Percentiles rank a stretch among this genome's conserved stretches.
phyloP scores from a whole-genome alignment of 2,329 filamentous ascomycete species.

The Lachnellula occidentalis region DNA sequence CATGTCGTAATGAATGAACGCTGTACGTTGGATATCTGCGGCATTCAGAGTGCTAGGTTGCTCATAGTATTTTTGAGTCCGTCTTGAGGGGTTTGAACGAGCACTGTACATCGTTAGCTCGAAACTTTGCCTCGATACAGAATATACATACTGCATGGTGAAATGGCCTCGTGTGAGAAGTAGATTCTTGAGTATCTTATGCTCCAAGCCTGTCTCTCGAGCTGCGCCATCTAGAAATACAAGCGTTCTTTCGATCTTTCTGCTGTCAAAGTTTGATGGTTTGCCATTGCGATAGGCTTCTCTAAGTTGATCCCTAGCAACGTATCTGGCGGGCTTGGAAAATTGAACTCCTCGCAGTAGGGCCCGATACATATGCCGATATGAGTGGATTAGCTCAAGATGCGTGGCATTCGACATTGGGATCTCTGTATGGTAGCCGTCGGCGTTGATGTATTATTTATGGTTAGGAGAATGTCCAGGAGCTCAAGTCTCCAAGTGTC shows the following conservation, averaged over 20 bases:
- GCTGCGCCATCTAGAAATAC: slow-evolving; percentile 65
- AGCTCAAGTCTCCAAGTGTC: no score
- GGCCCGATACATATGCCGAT: slow-evolving; percentile 63
- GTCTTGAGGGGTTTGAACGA: slow-evolving; percentile 2
- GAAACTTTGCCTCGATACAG: neutral
- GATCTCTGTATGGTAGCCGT: neutral
- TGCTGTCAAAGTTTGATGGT: slow-evolving; percentile 40
- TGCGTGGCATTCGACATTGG: slow-evolving; percentile 15
- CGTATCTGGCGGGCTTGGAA: slow-evolving; percentile 61
- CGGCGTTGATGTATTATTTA: neutral
- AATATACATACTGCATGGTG: slow-evolving; percentile 9
- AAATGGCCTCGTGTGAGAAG: slow-evolving; percentile 38
- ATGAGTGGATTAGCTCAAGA: slow-evolving; percentile 53
- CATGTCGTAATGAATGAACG: slow-evolving; percentile 56
- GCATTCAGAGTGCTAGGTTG: neutral
- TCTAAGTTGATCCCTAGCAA: slow-evolving; percentile 54
- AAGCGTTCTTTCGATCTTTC: slow-evolving; percentile 57
- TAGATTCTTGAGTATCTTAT: slow-evolving; percentile 66
- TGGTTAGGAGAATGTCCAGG: no score
- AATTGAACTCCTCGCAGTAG: slow-evolving; percentile 67
- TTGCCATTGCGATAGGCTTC: slow-evolving; percentile 50
- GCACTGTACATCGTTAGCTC: neutral
- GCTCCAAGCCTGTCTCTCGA: slow-evolving; percentile 60
- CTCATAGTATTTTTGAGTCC: slow-evolving; percentile 2
- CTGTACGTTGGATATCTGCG: slow-evolving; percentile 22